phyloP scores from a whole-genome alignment of 139 green algal species.

The Diplosphaera chodatii region DNA sequence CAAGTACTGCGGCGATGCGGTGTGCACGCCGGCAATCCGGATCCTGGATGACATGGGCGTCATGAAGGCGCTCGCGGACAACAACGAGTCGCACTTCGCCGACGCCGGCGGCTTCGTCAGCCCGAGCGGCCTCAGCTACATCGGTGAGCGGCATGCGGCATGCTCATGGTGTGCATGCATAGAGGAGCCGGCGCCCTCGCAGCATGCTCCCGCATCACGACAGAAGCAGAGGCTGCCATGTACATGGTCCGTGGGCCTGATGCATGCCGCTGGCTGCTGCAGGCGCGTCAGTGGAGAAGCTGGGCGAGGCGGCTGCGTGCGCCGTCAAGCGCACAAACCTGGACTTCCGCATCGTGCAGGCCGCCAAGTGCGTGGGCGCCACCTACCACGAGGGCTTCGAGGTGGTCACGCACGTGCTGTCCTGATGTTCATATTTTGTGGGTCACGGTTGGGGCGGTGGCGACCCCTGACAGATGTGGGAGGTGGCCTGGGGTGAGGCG shows the following conservation, averaged over 20 bases:
- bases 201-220: too few relatives aligned
- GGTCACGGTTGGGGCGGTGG: too few relatives aligned
- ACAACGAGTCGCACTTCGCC: slow-evolving; percentile 84
- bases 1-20: slow-evolving; percentile 79
- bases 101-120: slow-evolving; percentile 67
- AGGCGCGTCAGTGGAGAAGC: slow-evolving; percentile 53
- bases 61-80: slow-evolving; percentile 67
- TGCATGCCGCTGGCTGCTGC: not conserved
- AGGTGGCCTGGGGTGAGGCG: too few relatives aligned
- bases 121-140: slow-evolving; percentile 78
- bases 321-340: slow-evolving; percentile 83
- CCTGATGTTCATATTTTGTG: too few relatives aligned
- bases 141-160: slow-evolving; percentile 56
- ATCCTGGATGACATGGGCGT: slow-evolving; percentile 69
- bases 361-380: slow-evolving; percentile 52
- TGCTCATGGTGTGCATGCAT: too few relatives aligned
- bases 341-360: slow-evolving; percentile 51
- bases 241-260: too few relatives aligned
- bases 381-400: slow-evolving; percentile 81
- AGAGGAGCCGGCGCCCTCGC: too few relatives aligned
- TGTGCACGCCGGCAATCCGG: slow-evolving; percentile 79
- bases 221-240: too few relatives aligned
- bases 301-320: slow-evolving; percentile 69
- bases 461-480: too few relatives aligned
- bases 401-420: too few relatives aligned